These are phyloP conservation scores for Echinochloa phyllopogon DNA, from an alignment of 176 grass and related monocot species.

Conservation along the genomic window DNA sequence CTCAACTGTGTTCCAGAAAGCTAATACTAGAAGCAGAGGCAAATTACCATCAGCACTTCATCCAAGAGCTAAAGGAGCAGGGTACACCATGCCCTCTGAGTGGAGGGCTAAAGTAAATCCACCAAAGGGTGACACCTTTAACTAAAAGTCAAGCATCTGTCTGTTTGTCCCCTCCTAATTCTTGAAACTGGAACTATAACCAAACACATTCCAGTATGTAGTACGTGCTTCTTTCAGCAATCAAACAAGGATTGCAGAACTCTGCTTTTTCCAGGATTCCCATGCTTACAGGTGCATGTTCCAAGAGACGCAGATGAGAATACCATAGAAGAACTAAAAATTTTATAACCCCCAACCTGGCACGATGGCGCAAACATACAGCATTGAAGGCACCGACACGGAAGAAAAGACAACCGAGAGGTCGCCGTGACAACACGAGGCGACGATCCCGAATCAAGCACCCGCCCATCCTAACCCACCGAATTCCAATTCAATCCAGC, in stretches of 20 bases:
- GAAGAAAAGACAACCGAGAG: background rate
- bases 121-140: constrained; percentile 41
- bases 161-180: constrained; percentile 22
- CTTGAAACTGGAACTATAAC: constrained; percentile 6
- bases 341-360: background rate
- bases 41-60: constrained; percentile 20
- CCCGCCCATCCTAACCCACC: background rate
- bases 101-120: constrained; percentile 38
- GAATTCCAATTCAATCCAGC: background rate
- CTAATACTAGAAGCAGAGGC: background rate
- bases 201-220: background rate
- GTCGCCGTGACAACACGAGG: background rate
- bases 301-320: background rate
- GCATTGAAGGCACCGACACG: constrained; percentile 38
- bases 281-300: background rate
- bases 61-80: constrained; percentile 14
- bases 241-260: background rate
- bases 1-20: background rate
- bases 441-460: constrained; percentile 1
- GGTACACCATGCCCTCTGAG: constrained; percentile 3
- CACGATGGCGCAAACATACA: background rate
- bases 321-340: background rate
- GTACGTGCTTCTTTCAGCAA: background rate
- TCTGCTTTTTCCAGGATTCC: background rate
- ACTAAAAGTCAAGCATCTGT: constrained; percentile 31